Base-by-base conservation (phyloP, 2,329 filamentous ascomycete genomes). In the Plectosphaerella cucumerina region DNA sequence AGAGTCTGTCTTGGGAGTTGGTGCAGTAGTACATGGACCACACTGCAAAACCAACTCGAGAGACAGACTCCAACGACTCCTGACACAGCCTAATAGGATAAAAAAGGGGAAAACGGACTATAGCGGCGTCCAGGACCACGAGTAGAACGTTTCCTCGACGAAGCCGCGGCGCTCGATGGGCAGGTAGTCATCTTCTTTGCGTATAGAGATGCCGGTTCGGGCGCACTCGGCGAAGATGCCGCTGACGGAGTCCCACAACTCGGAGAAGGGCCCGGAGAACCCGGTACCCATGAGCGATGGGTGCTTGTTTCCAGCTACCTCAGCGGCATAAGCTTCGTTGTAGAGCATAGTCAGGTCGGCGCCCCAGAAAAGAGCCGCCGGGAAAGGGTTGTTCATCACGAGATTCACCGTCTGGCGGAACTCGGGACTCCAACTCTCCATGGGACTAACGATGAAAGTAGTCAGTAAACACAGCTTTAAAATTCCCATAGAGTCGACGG, bases 231-330 rank as follows among this genome's bases (percentile, higher is more conserved):
- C 60, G 21, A 70, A 66, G 2, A 65, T 52, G 6, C 64, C 59
- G 5, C 58, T 60, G 6, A 64, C 53, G 6, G 63, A 58, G 14
- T 68, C 65, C 66, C 68, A 71, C 1, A 65, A 54, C 57, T 86
- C 82, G 1, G 73, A 64, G 74, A 82, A 85, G 2, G 80, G 81
- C 3, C 80, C 74, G 9, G 71, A 72, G 59, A 85, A 65, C 21
- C 69, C 77, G 37, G 78, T 77, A 0, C 83, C 83, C 74, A 86
- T 83, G 21, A 86, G 65, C 1, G 62, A 63, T 0, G 82, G 82
- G 54, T 86, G 82, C 53, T 85, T 85, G 56, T 83, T 78, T 4
- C 82, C 83, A 8, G 82, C 81, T 5, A 85, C 73, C 37, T 77
- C 62, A 39, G 70, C 64, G 45, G 84, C 66, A 34, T 70, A 85